Evolutionary conservation across 352 stramenopile species (phyloP), one percentile per base, ranked within the genome.

Genomic region (Pythium dissimile): DNA sequence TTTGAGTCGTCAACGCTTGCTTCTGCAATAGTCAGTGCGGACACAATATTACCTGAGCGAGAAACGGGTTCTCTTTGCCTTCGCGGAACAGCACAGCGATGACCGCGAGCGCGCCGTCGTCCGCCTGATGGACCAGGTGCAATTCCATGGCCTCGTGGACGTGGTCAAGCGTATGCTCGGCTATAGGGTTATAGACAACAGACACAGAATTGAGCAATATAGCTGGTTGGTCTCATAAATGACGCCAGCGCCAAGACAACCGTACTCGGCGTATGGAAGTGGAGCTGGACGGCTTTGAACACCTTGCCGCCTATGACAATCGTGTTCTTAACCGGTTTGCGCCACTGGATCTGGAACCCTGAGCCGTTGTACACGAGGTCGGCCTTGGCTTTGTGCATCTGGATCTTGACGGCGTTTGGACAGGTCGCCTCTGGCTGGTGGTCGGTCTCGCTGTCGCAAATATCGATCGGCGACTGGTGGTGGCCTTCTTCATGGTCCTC

Each of bases 81-180:
- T 80, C 66, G 0, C 56, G 35, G 63, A 91, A 87, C 64, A 89
- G 84, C 6, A 91, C 50, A 12, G 57, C 81, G 13, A 91, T 65
- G 0, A 91, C 81, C 0, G 78, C 75, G 13, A 88, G 59, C 1
- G 51, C 55, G 9, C 74, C 75, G 63, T 89, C 75, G 1, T 71
- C 67, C 3, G 78, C 65, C 38, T 84, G 69, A 56, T 91, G 76
- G 51, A 91, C 78, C 47, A 91, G 59, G 55, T 91, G 81, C 41
- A 91, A 66, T 59, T 86, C 77, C 64, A 91, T 80, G 30, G 59
- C 72, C 30, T 76, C 60, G 8, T 63, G 62, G 28, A 85, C 56
- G 35, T 73, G 75, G 32, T 88, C 66, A 43, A 91, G 46, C 20
- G 78, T 91, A 71, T 91, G 81, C 59, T 91, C 81, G 44, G 71